phyloP scores from a whole-genome alignment of 2,329 filamentous ascomycete genomes.

The Nothophoma quercina region DNA sequence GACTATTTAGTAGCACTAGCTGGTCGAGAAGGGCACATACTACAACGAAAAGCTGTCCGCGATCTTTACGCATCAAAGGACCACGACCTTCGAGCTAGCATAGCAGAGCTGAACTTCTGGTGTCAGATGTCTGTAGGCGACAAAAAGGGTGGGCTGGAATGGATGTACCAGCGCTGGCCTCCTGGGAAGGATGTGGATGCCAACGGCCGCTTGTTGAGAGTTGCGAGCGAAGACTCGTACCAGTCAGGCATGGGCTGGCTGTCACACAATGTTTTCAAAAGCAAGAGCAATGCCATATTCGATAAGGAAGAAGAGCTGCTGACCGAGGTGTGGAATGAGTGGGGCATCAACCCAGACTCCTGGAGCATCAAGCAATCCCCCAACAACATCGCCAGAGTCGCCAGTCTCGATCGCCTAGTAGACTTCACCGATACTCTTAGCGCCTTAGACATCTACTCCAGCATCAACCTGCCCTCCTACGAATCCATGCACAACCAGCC shows the following conservation, averaged over 20 bases:
- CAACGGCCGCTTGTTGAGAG: slow-evolving; percentile 72
- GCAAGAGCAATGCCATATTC: slow-evolving; percentile 48
- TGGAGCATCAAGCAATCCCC: slow-evolving; percentile 54
- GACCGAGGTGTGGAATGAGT: slow-evolving; percentile 71
- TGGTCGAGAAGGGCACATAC: slow-evolving; percentile 85
- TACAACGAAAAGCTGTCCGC: slow-evolving; percentile 71
- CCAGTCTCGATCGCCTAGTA: slow-evolving; percentile 59
- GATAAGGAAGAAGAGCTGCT: slow-evolving; percentile 69
- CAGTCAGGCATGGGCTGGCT: slow-evolving; percentile 78
- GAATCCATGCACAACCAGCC: slow-evolving; percentile 49
- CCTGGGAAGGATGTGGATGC: slow-evolving; percentile 73
- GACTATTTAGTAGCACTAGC: slow-evolving; percentile 85
- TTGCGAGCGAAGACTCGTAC: slow-evolving; percentile 84
- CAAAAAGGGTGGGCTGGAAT: slow-evolving; percentile 84
- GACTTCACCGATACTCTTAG: slow-evolving; percentile 68
- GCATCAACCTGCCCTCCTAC: slow-evolving; percentile 55
- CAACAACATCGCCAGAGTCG: no score
- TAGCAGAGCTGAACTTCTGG: slow-evolving; percentile 92
- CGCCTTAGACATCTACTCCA: slow-evolving; percentile 68
- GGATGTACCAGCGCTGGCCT: slow-evolving; percentile 84
- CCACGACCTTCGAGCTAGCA: slow-evolving; percentile 78
- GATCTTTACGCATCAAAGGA: slow-evolving; percentile 74
- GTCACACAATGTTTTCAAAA: slow-evolving; percentile 64
- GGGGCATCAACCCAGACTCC: slow-evolving; percentile 69
- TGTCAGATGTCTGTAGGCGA: slow-evolving; percentile 96